Base-by-base conservation (phyloP, 345 rosid genomes). In the Kernera saxatilis region DNA sequence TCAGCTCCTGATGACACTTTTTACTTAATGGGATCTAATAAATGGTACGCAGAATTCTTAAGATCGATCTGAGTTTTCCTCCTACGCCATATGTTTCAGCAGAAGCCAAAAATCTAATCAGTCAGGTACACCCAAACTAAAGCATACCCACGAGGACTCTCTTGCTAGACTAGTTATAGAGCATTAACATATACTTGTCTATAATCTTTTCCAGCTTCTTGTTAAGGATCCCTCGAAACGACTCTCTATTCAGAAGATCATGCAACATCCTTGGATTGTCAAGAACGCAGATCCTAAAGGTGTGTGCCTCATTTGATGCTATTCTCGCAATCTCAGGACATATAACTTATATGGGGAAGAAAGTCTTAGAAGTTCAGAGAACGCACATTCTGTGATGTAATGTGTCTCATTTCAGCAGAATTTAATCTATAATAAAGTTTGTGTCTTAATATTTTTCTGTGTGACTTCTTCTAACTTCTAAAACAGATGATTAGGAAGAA, bases 211-310 rank as follows among this genome's bases (percentile, higher is more conserved):
- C 79, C 89, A 93, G 98, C 97, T 93, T 64, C 82, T 94, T 55
- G 93, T 88, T 4, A 88, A 85, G 75, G 96, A 95, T 71, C 87
- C 99, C 44, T 83, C 92, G 0, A 87, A 84, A 79, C 83, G 97
- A 74, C 92, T 92, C 30, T 81, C 99, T 32, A 85, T 92, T 46
- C 77, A 82, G 79, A 94, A 85, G 82, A 89, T 95, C 63, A 60
- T 88, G 87, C 86, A 85, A 57, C 97, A 92, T 56, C 98, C 96
- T 2, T 95, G 98, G 98, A 90, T 95, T 27, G 67, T 86, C 33
- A 86, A 81, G 84, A 86, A 90, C 77, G 93, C 96, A 37, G 82
- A 92, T 74, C 88, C 92, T n/a, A 67, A 18, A 50, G 91, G 88
- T 53, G 77, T 65, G 77, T 85, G 86, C 64, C 77, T 48, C 51